These are phyloP conservation scores for Liquidambar formosana DNA, from an alignment of 164 flowering plant genomes.

Conservation along the genomic window DNA sequence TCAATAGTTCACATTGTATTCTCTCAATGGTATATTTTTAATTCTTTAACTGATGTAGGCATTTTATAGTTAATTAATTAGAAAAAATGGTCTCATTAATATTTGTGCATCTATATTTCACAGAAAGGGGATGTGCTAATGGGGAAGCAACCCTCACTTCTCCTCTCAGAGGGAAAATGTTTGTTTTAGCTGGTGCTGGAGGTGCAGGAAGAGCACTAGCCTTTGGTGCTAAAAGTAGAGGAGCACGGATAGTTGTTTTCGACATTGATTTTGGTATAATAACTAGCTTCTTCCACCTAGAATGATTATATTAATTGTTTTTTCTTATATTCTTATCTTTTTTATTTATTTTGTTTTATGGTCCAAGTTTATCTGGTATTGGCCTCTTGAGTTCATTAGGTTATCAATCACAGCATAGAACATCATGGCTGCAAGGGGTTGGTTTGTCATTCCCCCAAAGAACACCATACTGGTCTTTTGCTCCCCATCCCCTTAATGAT, in stretches of 20 bases:
- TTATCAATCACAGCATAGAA: neutral
- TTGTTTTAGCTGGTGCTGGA: slow-evolving; percentile 73
- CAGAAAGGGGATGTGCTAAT: slow-evolving; percentile 21
- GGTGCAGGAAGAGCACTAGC: slow-evolving; percentile 79
- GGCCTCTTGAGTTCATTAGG: neutral
- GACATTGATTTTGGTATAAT: slow-evolving; percentile 51
- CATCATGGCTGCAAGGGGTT: neutral
- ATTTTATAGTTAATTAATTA: no score
- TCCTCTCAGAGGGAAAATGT: slow-evolving; percentile 48
- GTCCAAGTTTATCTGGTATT: neutral
- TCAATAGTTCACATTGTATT: neutral
- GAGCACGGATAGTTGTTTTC: slow-evolving; percentile 49
- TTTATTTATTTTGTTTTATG: neutral
- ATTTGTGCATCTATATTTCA: neutral
- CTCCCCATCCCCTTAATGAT: neutral
- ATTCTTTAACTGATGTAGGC: no score
- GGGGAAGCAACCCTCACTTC: slow-evolving; percentile 25
- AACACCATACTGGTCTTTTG: neutral
- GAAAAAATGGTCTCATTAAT: neutral
- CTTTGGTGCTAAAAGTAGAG: slow-evolving; percentile 64
- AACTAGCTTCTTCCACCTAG: neutral
- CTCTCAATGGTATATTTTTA: no score
- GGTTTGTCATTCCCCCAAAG: neutral
- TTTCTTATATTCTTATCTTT: neutral
- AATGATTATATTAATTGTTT: neutral